A percentile compares a stretch with the other conserved stretches of the same genome.
phyloP scores from a whole-genome alignment of 2,329 filamentous ascomycete species.

The Xylariaceae sp. region DNA sequence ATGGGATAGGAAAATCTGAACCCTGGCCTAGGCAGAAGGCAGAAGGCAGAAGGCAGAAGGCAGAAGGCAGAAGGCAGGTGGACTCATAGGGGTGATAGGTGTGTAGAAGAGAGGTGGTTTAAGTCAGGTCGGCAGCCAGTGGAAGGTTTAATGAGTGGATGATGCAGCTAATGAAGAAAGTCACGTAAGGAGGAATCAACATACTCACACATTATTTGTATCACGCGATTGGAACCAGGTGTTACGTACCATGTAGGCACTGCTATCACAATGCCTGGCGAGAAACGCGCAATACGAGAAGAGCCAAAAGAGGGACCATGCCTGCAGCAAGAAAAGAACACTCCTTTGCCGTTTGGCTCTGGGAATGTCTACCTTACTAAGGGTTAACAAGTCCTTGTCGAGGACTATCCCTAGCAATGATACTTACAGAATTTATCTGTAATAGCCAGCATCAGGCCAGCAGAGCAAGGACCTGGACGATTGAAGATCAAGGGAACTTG shows the following conservation, averaged over 20 bases:
- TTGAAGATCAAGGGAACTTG: slow-evolving; percentile 19
- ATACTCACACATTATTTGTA: too few relatives aligned
- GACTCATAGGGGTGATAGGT: not conserved
- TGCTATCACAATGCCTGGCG: slow-evolving; percentile 11
- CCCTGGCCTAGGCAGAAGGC: not conserved
- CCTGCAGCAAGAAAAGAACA: slow-evolving; percentile 4
- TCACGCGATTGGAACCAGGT: slow-evolving; percentile 12
- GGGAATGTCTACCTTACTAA: slow-evolving; percentile 4
- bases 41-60: not conserved
- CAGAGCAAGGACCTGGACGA: slow-evolving; percentile 22
- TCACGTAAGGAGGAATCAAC: slow-evolving; percentile 21
- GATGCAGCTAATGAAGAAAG: slow-evolving; percentile 19
- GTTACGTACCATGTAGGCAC: slow-evolving; percentile 9
- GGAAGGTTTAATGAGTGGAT: slow-evolving; percentile 11
- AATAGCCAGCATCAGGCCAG: slow-evolving; percentile 10
- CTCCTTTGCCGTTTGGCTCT: not conserved
- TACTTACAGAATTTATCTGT: too few relatives aligned
- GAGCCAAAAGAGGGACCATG: slow-evolving; percentile 2
- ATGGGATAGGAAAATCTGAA: not conserved
- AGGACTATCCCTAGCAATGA: too few relatives aligned
- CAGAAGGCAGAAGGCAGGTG: not conserved
- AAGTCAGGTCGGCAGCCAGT: slow-evolving; percentile 5
- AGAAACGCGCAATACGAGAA: slow-evolving; percentile 9
- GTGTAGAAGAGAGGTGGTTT: slow-evolving; percentile 5
- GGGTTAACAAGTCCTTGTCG: not conserved